These are phyloP conservation scores for Malus asiatica DNA, from an alignment of 306 rosid genomes.

Conservation along the genomic window DNA sequence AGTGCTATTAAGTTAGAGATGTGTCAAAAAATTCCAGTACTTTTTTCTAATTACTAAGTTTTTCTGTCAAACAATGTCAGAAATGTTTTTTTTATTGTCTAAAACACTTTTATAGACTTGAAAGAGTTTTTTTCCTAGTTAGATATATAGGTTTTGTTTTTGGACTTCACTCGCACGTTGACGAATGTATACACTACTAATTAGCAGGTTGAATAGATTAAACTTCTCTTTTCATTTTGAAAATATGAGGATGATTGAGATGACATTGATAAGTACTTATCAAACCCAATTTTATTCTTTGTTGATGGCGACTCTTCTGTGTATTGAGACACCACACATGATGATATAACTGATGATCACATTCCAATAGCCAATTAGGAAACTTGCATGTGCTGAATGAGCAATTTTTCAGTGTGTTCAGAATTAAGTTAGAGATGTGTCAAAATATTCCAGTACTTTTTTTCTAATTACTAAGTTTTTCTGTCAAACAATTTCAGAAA, in stretches of 20 bases:
- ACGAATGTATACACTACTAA: neutral
- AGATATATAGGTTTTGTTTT: too few relatives aligned
- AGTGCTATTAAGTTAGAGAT: too few relatives aligned
- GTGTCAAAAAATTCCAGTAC: too few relatives aligned
- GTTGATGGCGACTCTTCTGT: neutral
- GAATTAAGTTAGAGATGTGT: too few relatives aligned
- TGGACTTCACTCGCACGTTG: neutral
- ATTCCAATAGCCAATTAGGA: neutral
- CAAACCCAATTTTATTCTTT: neutral
- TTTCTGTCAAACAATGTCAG: neutral
- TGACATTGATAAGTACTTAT: conserved; percentile 9
- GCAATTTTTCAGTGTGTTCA: too few relatives aligned
- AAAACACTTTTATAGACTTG: neutral
- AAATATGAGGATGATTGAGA: conserved; percentile 14
- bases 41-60: too few relatives aligned
- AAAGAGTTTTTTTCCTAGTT: neutral
- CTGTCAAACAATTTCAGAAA: too few relatives aligned
- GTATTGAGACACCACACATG: neutral
- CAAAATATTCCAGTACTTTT: too few relatives aligned
- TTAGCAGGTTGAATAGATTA: neutral
- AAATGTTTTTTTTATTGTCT: too few relatives aligned
- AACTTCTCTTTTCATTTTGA: neutral
- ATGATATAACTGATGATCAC: neutral
- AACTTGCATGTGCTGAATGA: neutral
- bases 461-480: too few relatives aligned